Evolutionary conservation across 140 eudicot genomes (phyloP).

Genomic region (Ambrosia hybrid): DNA sequence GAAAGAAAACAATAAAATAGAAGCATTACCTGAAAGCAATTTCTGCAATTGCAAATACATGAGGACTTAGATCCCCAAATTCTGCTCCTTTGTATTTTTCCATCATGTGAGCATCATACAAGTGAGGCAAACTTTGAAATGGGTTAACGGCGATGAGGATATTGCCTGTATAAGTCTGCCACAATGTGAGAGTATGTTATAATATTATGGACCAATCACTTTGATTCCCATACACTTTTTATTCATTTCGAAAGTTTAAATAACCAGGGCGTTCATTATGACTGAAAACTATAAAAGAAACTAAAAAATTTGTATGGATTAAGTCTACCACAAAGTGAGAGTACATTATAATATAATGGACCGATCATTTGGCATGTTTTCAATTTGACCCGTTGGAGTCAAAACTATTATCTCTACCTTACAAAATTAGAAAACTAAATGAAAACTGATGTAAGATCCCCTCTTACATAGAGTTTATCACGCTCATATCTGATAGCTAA

Average conservation of each 20-base stretch:
- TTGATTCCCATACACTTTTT: not conserved
- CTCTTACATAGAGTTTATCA: slow-evolving; percentile 91
- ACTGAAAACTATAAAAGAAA: not conserved
- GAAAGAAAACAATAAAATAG: not conserved
- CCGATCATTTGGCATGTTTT: not conserved
- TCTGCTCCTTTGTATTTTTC: slow-evolving; percentile 89
- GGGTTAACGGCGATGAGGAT: slow-evolving; percentile 96
- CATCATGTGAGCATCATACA: slow-evolving; percentile 89
- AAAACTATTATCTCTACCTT: not conserved
- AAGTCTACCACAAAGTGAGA: too few species aligned
- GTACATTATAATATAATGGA: too few species aligned
- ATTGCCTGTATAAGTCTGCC: slow-evolving; percentile 94
- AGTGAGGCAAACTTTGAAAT: slow-evolving; percentile 83
- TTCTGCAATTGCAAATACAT: slow-evolving; percentile 92
- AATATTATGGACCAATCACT: slow-evolving; percentile 29
- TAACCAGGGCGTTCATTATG: slow-evolving; percentile 13
- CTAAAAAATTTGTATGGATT: not conserved
- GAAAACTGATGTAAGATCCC: slow-evolving; percentile 15
- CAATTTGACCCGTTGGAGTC: not conserved
- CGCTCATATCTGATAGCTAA: slow-evolving; percentile 34
- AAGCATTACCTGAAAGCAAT: slow-evolving; percentile 67
- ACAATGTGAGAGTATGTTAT: slow-evolving; percentile 51
- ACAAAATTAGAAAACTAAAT: slow-evolving; percentile 6
- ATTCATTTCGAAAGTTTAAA: not conserved
- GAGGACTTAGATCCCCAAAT: slow-evolving; percentile 90